Evolutionary conservation across 2,329 filamentous ascomycete genomes (phyloP).

Genomic region (Ceratocystis colombiana): DNA sequence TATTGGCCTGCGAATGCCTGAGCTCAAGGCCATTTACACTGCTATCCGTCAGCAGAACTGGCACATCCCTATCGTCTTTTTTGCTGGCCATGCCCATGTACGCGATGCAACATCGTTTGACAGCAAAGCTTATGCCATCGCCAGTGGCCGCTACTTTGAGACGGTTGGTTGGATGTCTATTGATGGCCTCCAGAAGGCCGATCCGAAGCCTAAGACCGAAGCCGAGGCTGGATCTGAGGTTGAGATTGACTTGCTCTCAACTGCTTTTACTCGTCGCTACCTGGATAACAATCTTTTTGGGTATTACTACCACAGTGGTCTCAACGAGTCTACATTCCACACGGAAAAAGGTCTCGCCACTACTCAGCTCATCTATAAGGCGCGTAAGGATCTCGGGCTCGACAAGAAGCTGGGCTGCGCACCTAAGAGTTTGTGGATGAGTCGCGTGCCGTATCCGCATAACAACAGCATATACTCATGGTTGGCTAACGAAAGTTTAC

Average conservation of each 20-base stretch:
- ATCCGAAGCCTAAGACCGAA: slow-evolving; percentile 24
- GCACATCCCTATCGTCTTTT: slow-evolving; percentile 80
- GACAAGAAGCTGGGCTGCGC: slow-evolving; percentile 74
- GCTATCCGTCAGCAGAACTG: slow-evolving; percentile 67
- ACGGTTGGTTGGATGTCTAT: slow-evolving; percentile 91
- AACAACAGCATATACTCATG: slow-evolving; percentile 70
- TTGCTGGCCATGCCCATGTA: slow-evolving; percentile 84
- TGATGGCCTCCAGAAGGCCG: slow-evolving; percentile 45
- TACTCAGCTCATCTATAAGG: slow-evolving; percentile 56
- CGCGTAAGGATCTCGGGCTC: slow-evolving; percentile 59
- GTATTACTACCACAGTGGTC: slow-evolving; percentile 67
- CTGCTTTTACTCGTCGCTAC: slow-evolving; percentile 66
- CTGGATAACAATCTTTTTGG: slow-evolving; percentile 91
- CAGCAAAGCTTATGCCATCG: slow-evolving; percentile 64
- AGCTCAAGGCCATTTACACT: slow-evolving; percentile 67
- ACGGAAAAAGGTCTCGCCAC: slow-evolving; percentile 66
- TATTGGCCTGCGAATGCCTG: slow-evolving; percentile 68
- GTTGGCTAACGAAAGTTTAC: slow-evolving; percentile 66
- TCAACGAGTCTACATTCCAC: slow-evolving; percentile 61
- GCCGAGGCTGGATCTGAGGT: slow-evolving; percentile 25
- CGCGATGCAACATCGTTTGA: slow-evolving; percentile 77
- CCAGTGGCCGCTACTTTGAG: slow-evolving; percentile 87
- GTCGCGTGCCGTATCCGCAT: slow-evolving; percentile 61
- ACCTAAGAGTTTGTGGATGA: slow-evolving; percentile 72
- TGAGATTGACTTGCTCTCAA: slow-evolving; percentile 31